Conservation (phyloP, 495 filamentous ascomycete genomes). For the Daldinia childiae region DNA sequence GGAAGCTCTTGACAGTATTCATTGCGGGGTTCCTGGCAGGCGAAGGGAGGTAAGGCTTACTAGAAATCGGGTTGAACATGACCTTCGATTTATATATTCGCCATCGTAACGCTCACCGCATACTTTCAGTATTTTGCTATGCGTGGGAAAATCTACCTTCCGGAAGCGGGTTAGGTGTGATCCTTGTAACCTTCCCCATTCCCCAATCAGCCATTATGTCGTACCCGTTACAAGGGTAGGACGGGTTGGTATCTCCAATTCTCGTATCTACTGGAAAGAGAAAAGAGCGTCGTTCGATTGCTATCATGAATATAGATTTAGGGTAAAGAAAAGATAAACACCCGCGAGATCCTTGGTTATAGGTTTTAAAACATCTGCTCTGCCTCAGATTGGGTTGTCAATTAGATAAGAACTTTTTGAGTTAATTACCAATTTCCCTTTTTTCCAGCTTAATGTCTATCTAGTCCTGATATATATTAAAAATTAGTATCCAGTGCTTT, state of each 20-base stretch:
- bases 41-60: neutral
- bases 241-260: constrained; percentile 23
- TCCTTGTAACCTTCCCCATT: constrained; percentile 18
- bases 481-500: too few relatives aligned
- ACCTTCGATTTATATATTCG: neutral
- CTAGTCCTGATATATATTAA: too few relatives aligned
- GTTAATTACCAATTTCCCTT: too few relatives aligned
- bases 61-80: neutral
- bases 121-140: neutral
- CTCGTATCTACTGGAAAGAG: constrained; percentile 19
- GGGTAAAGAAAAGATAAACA: neutral
- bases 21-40: constrained; percentile 4
- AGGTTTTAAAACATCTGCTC: too few relatives aligned
- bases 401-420: too few relatives aligned
- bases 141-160: constrained; percentile 23
- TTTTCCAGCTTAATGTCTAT: too few relatives aligned
- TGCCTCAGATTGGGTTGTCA: too few relatives aligned
- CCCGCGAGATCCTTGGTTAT: too few relatives aligned
- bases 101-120: neutral
- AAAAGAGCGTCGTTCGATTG: too few relatives aligned
- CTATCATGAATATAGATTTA: neutral
- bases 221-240: constrained; percentile 10
- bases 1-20: constrained; percentile 24
- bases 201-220: constrained; percentile 12
- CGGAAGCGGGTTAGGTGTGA: constrained; percentile 15